Conservation (phyloP, 495 filamentous ascomycete genomes). For the Clavariopsis aquatica region DNA sequence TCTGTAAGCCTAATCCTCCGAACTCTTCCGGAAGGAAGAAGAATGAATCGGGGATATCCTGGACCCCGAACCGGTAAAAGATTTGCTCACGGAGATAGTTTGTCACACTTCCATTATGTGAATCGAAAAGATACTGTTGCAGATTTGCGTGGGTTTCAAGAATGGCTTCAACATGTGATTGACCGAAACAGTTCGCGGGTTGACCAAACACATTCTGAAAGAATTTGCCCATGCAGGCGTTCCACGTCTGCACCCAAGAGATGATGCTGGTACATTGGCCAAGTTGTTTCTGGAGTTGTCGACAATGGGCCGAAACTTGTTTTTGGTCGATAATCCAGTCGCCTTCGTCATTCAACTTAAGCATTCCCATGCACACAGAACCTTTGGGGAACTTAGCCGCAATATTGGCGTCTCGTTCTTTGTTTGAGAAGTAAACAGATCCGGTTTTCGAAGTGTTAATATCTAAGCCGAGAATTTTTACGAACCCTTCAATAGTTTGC, state of each 20-base stretch:
- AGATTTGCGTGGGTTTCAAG: slow-evolving; percentile 7
- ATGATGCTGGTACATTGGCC: slow-evolving; percentile 3
- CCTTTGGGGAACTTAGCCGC: slow-evolving; percentile 8
- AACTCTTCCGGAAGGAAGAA: slow-evolving; percentile 16
- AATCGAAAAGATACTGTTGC: slow-evolving; percentile 8
- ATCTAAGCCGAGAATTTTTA: slow-evolving; percentile 15
- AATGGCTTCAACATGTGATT: slow-evolving; percentile 12
- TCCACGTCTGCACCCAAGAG: slow-evolving; percentile 15
- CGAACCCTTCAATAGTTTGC: slow-evolving; percentile 10
- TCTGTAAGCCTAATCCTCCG: slow-evolving; percentile 15
- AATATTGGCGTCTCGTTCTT: background rate
- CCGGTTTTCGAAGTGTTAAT: slow-evolving; percentile 13
- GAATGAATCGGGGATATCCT: slow-evolving; percentile 13
- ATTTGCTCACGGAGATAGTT: slow-evolving; percentile 10
- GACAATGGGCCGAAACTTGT: slow-evolving; percentile 10
- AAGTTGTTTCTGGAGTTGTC: slow-evolving; percentile 13
- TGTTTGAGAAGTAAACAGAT: slow-evolving; percentile 4
- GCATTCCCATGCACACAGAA: slow-evolving; percentile 15
- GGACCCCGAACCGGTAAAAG: background rate
- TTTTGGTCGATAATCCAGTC: slow-evolving; percentile 15
- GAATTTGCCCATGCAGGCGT: slow-evolving; percentile 17
- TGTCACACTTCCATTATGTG: slow-evolving; percentile 5
- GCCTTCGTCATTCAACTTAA: slow-evolving; percentile 1
- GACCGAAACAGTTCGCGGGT: slow-evolving; percentile 20
- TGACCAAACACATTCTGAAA: slow-evolving; percentile 12